Percentiles rank a stretch among this genome's conserved stretches.
Evolutionary conservation across 2,329 filamentous ascomycete species (phyloP).

Genomic region (Trichoderma asperellum): DNA sequence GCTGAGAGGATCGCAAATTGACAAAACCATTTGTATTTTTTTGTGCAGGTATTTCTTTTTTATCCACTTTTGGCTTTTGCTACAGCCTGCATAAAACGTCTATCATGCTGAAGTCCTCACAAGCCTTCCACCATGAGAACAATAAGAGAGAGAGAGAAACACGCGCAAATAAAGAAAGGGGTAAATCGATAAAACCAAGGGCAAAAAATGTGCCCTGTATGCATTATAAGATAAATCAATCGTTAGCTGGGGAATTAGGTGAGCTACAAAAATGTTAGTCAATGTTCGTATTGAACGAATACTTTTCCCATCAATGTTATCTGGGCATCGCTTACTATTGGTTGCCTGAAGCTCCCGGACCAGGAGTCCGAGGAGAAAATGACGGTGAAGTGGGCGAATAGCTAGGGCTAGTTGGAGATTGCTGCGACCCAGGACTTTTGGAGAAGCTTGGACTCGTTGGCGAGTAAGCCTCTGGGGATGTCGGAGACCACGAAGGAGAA

Average conservation of each 20-base stretch:
- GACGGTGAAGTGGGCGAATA: conserved; percentile 67
- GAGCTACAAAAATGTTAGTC: conserved; percentile 46
- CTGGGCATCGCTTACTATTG: conserved; percentile 43
- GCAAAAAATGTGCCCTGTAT: conserved; percentile 42
- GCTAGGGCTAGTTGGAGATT: conserved; percentile 69
- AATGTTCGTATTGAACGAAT: not conserved
- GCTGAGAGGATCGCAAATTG: not conserved
- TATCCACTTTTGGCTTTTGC: conserved; percentile 26
- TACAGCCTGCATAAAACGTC: conserved; percentile 31
- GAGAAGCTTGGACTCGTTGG: conserved; percentile 66
- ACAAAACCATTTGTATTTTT: conserved; percentile 21
- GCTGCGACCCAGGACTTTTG: conserved; percentile 56
- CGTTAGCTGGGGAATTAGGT: conserved; percentile 48
- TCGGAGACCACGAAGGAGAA: conserved; percentile 78
- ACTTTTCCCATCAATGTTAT: not conserved
- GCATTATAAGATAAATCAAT: conserved; percentile 45
- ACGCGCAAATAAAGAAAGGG: conserved; percentile 31
- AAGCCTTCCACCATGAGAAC: conserved; percentile 22
- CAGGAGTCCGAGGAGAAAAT: conserved; percentile 52
- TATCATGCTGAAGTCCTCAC: conserved; percentile 36
- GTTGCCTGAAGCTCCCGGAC: conserved; percentile 49
- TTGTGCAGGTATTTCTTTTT: conserved; percentile 16
- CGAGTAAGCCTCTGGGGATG: conserved; percentile 67
- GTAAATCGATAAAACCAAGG: conserved; percentile 32
- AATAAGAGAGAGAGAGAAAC: conserved; percentile 33